Base-by-base conservation (phyloP, 805 yeast species). In the Candida pini region DNA sequence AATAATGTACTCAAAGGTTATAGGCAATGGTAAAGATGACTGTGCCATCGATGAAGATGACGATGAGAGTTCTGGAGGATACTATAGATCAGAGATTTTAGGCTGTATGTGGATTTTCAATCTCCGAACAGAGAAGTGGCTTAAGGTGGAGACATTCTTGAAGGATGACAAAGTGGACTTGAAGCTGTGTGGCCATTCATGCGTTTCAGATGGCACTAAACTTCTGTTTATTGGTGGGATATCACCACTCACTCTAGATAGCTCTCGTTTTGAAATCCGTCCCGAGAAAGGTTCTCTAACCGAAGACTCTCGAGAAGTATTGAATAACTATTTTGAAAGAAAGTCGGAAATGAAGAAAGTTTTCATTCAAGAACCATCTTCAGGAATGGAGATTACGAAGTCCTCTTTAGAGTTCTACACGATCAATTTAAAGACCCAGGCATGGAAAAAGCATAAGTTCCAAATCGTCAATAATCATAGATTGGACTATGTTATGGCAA, bases 21-120 rank as follows among this genome's bases (percentile, higher is more conserved):
- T 39, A 6, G n/a, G n/a, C n/a, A n/a, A n/a, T n/a, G 38, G 43
- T 20, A 9, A 19, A 7, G 29, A 33, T 21, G 13, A 14, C 2
- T 21, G 16, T 4, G 23, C 18, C 2, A 16, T 19, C 17, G 13
- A 12, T 4, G 30, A 28, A 16, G 30, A 19, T 5, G 45, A 48
- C 17, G 34, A 47, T 26, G 50, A 47, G 5, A 37, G 29, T 10
- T 36, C 36, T 15, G 34, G 33, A 10, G 45, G 38, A 6, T 56
- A 41, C 29, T 39, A 41, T 26, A 45, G 35, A 24, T 35, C 35
- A 8, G 50, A 58, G 13, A 62, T 71, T 9, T 47, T 57, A 18
- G 71, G 73, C 18, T 78, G 73, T 50, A 45, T 64, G 45, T 73
- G 78, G 78, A 60, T 64, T 56, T 73, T 69, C 41, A 68, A 69